Evolutionary conservation across 129 eudicot species (phyloP), one percentile per base, ranked within the genome.

Genomic region (Solidago caesia): DNA sequence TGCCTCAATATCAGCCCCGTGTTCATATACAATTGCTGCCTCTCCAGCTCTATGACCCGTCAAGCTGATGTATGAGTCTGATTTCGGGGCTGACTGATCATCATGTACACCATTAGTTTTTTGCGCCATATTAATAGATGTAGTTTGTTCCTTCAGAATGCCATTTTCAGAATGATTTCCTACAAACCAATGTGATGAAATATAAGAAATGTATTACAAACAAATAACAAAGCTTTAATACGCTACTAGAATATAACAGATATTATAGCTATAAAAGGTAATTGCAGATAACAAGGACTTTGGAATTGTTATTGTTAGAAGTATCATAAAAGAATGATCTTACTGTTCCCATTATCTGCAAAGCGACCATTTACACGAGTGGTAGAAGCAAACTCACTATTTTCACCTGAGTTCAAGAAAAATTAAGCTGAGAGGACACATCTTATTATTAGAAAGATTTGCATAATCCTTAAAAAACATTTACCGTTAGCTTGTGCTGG

Each of bases 31-130:
- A 33, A 95, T 91, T 29, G 99, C 99, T 5, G 99, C 99, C 68
- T 95, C 99, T 27, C 97, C 99, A 16, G 99, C 99, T 84, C 99
- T 82, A 74, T 88, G 96, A 26, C 98, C 98, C 1, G 88, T 86
- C 12, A 94, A 80, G 59, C 91, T 78, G 16, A 90, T 90, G 80
- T 81, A 90, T 27, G 96, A 88, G 73, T 84, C 95, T 5, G 83
- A 90, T 87, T 84, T 89, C 25, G 80, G 77, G 39, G 39, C 39
- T 33, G 39, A 33, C 39, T 33, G 39, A 62, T 83, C 90, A 15
- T 84, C 89, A 11, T 82, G 80, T 59, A 69, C 39, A 4, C 96
- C 96, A 27, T 82, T 87, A 8, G 76, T 16, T 56, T 87, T 90
- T 72, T 87, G 89, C 64, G 73, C 71, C 14, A 44, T 47, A 12